Base-by-base conservation (phyloP, 306 rosid species). In the Begonia masoniana region DNA sequence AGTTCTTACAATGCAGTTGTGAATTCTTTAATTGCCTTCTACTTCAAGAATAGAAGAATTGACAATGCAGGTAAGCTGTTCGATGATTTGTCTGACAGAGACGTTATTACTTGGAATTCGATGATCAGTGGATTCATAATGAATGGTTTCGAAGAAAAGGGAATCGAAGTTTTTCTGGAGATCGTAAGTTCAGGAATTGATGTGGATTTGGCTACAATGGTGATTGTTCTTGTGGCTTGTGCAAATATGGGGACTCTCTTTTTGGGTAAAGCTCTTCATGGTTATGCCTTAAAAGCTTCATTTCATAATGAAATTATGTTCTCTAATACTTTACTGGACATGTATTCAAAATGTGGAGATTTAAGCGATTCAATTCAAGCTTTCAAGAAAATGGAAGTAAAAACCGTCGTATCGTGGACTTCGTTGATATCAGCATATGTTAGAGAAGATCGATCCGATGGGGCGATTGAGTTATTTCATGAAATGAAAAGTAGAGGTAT, bases 351-450 rank as follows among this genome's bases (percentile, higher is more conserved):
- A 68, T 80, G 88, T 63, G 69, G 84, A 10, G 71, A 75, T 66
- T 62, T 87, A 59, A 41, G 62, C 36, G 52, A 41, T 52, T 78
- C 86, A 24, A 41, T 70, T 59, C 70, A 46, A 56, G 79, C 78
- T 52, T 87, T 87, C 61, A 70, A 62, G 56, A 77, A 63, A 56
- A 83, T 83, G 82, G 71, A 55, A 26, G 57, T 57, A 59, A 82
- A 57, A 63, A 87, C 75, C 49, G 82, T 78, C 24, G 89, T 87
- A 61, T 76, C 96, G 7, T 87, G 94, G 94, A 87, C 94, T 64
- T 81, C 94, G 5, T 68, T 84, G 72, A 73, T 81, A 10, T 68
- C 81, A 10, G 88, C 83, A 62, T 73, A 62, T 63, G 83, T 78
- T 11, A 58, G 94, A 54, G 94, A 72, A 60, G 85, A 83, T 68